Evolutionary conservation across 75 land plant species (phyloP).

Genomic region (Chamaecyparis obtusa): DNA sequence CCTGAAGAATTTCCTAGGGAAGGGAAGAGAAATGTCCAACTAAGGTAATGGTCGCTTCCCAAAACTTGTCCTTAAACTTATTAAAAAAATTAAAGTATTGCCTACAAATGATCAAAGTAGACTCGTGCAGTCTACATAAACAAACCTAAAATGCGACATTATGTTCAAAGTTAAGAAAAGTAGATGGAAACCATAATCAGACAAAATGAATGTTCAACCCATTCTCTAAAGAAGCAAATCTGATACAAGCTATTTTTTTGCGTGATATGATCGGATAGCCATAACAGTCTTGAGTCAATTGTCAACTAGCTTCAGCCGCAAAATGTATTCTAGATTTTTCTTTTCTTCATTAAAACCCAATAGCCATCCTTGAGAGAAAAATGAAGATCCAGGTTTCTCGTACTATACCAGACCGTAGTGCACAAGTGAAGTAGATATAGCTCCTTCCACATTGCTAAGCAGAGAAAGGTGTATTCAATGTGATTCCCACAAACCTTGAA

Average conservation of each 20-base stretch:
- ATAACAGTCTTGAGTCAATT: too few species aligned
- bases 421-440: background rate
- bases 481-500: conserved; percentile 16
- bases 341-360: background rate
- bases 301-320: background rate
- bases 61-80: background rate
- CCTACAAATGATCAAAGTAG: conserved; percentile 45
- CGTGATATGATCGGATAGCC: too few species aligned
- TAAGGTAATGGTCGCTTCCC: conserved; percentile 38
- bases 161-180: conserved; percentile 78
- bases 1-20: conserved; percentile 76
- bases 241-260: too few species aligned
- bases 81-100: background rate
- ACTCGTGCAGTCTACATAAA: conserved; percentile 93
- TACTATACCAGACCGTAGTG: background rate
- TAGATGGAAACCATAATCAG: too few species aligned
- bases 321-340: too few species aligned
- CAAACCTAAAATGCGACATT: conserved; percentile 99
- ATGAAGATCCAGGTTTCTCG: too few species aligned
- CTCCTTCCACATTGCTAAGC: background rate
- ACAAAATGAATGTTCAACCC: too few species aligned
- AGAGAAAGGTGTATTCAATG: background rate
- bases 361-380: too few species aligned
- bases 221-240: too few species aligned
- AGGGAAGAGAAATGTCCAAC: conserved; percentile 96